Conservation (phyloP, 106 monocot genomes). For the Gastrodia elata region DNA sequence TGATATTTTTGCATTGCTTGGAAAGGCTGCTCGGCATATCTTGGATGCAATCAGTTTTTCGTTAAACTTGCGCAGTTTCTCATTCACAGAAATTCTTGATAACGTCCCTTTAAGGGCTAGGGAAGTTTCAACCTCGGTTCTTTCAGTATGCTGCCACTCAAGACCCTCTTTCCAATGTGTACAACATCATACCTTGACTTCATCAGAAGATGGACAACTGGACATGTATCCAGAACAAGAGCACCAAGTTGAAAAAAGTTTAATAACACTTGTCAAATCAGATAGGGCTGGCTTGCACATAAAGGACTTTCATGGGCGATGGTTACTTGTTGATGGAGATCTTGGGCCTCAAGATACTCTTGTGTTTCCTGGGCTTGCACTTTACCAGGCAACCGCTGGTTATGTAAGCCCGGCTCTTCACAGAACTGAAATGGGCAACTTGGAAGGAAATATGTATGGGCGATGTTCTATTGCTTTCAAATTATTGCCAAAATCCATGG, state of each 20-base stretch:
- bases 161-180: constrained; percentile 74
- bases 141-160: constrained; percentile 82
- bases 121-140: constrained; percentile 88
- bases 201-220: constrained; percentile 56
- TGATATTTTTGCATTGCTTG: constrained; percentile 75
- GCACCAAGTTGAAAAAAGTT: constrained; percentile 80
- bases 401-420: constrained; percentile 67
- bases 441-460: constrained; percentile 72
- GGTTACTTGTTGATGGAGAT: constrained; percentile 78
- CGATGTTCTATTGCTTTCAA: constrained; percentile 79
- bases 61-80: constrained; percentile 65
- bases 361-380: constrained; percentile 80
- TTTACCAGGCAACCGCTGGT: constrained; percentile 91
- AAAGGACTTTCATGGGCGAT: constrained; percentile 72
- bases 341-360: constrained; percentile 73
- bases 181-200: constrained; percentile 39
- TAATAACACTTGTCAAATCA: constrained; percentile 71
- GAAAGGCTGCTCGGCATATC: constrained; percentile 55
- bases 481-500: constrained; percentile 88
- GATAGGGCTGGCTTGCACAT: constrained; percentile 79
- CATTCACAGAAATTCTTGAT: constrained; percentile 79
- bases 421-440: constrained; percentile 36
- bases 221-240: constrained; percentile 63
- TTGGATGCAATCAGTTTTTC: constrained; percentile 83
- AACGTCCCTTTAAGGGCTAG: constrained; percentile 64